Conservation (phyloP, 75 land plant genomes). For the Sequoia sempervirens region DNA sequence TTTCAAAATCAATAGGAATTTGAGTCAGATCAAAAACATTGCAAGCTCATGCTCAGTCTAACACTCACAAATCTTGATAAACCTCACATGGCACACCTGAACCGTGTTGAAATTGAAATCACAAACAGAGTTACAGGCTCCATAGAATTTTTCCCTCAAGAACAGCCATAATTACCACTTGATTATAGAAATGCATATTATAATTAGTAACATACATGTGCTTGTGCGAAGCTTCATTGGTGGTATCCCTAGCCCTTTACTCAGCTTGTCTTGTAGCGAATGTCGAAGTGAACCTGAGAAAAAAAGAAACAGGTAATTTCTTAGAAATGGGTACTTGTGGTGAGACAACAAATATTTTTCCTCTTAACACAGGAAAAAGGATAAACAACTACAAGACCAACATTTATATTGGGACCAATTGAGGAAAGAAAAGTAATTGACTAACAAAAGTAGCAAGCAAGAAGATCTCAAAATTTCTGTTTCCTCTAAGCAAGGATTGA, state of each 20-base stretch:
- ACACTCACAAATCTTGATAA: background rate
- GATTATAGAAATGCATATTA: background rate
- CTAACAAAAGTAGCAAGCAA: background rate
- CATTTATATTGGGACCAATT: background rate
- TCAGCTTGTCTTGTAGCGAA: conserved; percentile 86
- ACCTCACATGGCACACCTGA: background rate
- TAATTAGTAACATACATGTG: conserved; percentile 57
- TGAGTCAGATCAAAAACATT: background rate
- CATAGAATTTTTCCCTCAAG: background rate
- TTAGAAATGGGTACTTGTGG: background rate
- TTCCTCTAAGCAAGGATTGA: background rate
- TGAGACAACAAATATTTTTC: background rate
- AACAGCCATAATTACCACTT: background rate
- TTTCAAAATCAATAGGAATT: background rate
- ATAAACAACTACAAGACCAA: background rate
- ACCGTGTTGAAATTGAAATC: background rate
- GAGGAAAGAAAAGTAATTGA: background rate
- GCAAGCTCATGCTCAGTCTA: background rate
- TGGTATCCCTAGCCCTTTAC: conserved; percentile 65
- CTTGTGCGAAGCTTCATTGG: conserved; percentile 82
- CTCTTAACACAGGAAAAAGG: background rate
- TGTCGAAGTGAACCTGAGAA: conserved; percentile 84
- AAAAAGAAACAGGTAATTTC: background rate
- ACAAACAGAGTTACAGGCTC: background rate
- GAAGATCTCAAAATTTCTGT: background rate